Evolutionary conservation across 805 yeast genomes (phyloP).

Genomic region (Priceomyces carsonii): DNA sequence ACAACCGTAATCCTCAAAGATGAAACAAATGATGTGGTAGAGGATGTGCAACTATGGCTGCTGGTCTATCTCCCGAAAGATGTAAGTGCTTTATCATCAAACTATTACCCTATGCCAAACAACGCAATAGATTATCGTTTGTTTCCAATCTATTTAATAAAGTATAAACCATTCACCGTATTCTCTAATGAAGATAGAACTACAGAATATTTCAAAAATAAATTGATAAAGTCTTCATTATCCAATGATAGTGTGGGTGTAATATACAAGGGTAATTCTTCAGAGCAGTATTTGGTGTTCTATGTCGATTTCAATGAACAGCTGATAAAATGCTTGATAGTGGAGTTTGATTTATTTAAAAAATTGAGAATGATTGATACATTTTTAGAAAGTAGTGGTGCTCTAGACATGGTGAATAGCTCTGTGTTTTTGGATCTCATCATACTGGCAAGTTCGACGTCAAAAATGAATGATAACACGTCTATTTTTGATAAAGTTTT

Average conservation of each 20-base stretch:
- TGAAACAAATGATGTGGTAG: conserved; percentile 7
- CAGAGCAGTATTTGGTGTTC: conserved; percentile 20
- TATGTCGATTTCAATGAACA: conserved; percentile 17
- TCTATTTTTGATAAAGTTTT: conserved; percentile 38
- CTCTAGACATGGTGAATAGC: conserved; percentile 3
- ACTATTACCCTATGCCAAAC: conserved; percentile 7
- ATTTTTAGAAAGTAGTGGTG: conserved; percentile 5
- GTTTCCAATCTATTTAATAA: conserved; percentile 27
- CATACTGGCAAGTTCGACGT: not conserved
- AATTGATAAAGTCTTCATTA: conserved; percentile 11
- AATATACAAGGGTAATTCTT: conserved; percentile 13
- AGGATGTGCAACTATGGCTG: conserved; percentile 26
- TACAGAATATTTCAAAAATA: conserved; percentile 18
- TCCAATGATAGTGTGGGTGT: conserved; percentile 16
- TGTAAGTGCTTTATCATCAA: conserved; percentile 1
- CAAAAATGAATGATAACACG: conserved; percentile 15
- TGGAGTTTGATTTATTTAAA: conserved; percentile 19
- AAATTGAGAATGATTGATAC: conserved; percentile 6
- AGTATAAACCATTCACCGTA: conserved; percentile 18
- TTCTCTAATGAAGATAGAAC: conserved; percentile 20
- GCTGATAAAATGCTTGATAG: conserved; percentile 16
- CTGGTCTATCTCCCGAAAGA: conserved; percentile 1
- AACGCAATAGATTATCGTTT: conserved; percentile 15
- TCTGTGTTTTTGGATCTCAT: conserved; percentile 6
- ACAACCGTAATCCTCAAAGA: conserved; percentile 8